Conservation (phyloP, 352 stramenopile genomes). For the Phytophthora crassamura region DNA sequence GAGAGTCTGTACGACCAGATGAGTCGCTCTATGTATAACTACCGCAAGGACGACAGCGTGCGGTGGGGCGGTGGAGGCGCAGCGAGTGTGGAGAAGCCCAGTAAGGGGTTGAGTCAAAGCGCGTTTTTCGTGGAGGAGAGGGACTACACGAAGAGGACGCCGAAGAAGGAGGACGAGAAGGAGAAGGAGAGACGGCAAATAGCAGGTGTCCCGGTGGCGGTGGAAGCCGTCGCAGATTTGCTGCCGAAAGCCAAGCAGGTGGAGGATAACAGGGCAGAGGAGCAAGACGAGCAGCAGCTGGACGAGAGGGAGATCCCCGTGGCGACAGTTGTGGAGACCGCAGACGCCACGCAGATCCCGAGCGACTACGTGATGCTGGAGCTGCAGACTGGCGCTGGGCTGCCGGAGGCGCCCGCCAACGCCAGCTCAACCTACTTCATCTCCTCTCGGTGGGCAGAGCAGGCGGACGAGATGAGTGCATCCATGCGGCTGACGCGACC, state of each 20-base stretch:
- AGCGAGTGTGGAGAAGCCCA: constrained; percentile 14
- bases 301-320: constrained; percentile 55
- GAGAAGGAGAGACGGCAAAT: constrained; percentile 5
- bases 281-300: constrained; percentile 8
- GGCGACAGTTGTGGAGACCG: constrained; percentile 56
- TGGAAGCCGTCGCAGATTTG: constrained; percentile 27
- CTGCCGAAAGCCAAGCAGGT: constrained; percentile 42
- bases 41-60: constrained; percentile 49
- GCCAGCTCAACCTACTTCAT: constrained; percentile 81
- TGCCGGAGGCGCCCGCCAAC: constrained; percentile 43
- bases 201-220: constrained; percentile 20
- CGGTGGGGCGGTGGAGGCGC: constrained; percentile 19
- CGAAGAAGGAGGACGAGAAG: constrained; percentile 7
- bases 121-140: constrained; percentile 56
- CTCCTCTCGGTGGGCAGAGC: constrained; percentile 78
- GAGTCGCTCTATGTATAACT: constrained; percentile 69
- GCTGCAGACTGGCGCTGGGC: constrained; percentile 67
- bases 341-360: constrained; percentile 42
- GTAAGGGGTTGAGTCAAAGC: constrained; percentile 51
- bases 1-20: constrained; percentile 53
- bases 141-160: constrained; percentile 51
- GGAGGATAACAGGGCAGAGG: constrained; percentile 14
- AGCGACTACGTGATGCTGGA: constrained; percentile 88
- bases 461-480: constrained; percentile 80
- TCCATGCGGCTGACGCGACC: constrained; percentile 56